These are phyloP conservation scores for Kwoniella dejecticola DNA, from an alignment of 768 basidiomycete species.

Conservation along the genomic window DNA sequence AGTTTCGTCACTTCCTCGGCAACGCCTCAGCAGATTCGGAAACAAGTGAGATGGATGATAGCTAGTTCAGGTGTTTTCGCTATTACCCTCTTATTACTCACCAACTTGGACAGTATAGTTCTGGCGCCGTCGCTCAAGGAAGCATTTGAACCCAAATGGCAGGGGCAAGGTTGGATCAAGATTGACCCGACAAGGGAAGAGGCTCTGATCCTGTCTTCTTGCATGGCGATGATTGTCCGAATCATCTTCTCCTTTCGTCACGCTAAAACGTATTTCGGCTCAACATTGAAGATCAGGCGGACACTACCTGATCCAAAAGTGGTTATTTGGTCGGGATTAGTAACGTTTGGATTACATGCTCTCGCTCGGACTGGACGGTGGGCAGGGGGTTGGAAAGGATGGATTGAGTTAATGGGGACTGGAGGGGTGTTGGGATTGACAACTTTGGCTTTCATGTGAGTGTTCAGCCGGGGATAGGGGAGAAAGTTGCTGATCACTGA, in stretches of 20 bases:
- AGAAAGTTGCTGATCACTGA: background rate
- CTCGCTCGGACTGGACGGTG: slow-evolving; percentile 15
- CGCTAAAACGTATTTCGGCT: background rate
- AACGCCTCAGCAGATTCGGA: slow-evolving; percentile 65
- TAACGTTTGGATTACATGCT: slow-evolving; percentile 2
- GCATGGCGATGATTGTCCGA: slow-evolving; percentile 42
- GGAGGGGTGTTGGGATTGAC: slow-evolving; percentile 35
- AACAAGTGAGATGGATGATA: slow-evolving; percentile 77
- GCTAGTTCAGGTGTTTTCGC: slow-evolving; percentile 72
- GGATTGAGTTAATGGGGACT: slow-evolving; percentile 29
- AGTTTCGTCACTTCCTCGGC: slow-evolving; percentile 85
- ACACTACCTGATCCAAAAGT: slow-evolving; percentile 1
- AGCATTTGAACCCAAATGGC: slow-evolving; percentile 65
- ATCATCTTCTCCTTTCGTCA: slow-evolving; percentile 41
- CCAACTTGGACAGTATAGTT: slow-evolving; percentile 44
- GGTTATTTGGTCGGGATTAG: background rate
- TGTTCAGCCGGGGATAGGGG: slow-evolving; percentile 2
- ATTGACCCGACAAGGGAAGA: slow-evolving; percentile 29
- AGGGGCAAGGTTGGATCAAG: slow-evolving; percentile 31
- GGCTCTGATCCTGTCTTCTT: slow-evolving; percentile 40
- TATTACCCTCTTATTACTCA: slow-evolving; percentile 60
- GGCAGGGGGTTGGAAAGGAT: slow-evolving; percentile 20
- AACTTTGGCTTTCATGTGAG: slow-evolving; percentile 29
- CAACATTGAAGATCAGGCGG: background rate
- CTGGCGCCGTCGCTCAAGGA: no score